Evolutionary conservation across 2,329 filamentous ascomycete genomes (phyloP), one percentile per base, ranked within the genome.

Genomic region (Cercospora sojina): DNA sequence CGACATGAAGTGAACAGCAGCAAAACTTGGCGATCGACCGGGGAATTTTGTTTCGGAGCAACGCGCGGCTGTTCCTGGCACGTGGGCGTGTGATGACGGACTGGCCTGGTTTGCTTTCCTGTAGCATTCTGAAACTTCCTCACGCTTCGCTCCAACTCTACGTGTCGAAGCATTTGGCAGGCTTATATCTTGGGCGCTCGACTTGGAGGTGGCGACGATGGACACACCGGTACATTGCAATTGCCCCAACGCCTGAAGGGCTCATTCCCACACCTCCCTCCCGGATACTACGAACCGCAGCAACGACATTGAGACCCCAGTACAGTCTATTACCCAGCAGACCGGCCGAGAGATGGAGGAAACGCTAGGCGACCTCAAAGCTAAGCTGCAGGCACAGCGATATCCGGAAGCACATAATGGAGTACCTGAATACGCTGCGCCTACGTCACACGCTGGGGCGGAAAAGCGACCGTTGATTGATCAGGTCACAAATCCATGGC

Each of bases 401-500:
- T 0, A 51, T 9, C 12, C 49, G 20, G 47, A 57, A 35, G 41
- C 35, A 59, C 38, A 57, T 5, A 16, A 59, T 41, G 49, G 25
- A 59, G 20, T 31, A 47, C 43, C 47, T 18, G 10, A 29, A 18
- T 25, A 62, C 41, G 51, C 25, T 41, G 12, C 13, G 13, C 31
- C 27, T 55, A 67, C 65, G 61, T 67, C 65, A 67, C 56, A 2
- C 43, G 29, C 41, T n/a, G 56, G 60, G 23, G 60, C 29, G 43
- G 59, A 65, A 29, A 63, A 60, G 32, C 62, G 60, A 35, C 72
- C 70, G 32, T 64, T 75, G 31, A 74, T 75, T 60, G 69, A 74
- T 12, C 71, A 69, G 49, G 72, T 74, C 64, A 72, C 64, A 25
- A 75, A 74, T 43, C 67, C 67, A 16, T 75, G 74, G 74, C 69